These are phyloP conservation scores for Sporisorium scitamineum DNA, from an alignment of 1,284 basidiomycete genomes.

Conservation along the genomic window DNA sequence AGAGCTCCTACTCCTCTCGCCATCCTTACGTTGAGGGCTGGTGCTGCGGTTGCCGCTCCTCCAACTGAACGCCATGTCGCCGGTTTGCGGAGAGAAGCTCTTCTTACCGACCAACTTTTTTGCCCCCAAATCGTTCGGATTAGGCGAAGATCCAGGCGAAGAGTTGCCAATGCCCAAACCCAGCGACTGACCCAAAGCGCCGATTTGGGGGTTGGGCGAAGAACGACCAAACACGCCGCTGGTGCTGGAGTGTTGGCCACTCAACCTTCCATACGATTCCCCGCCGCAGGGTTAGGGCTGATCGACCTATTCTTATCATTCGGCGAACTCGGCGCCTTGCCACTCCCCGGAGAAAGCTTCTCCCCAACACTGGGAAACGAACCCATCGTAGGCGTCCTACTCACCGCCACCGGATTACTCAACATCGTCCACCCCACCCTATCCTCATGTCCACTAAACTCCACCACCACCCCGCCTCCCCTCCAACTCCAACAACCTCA, in stretches of 20 bases:
- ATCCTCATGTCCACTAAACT: conserved; percentile 42
- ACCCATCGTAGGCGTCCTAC: conserved; percentile 16
- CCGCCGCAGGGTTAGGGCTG: conserved; percentile 6
- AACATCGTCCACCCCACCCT: conserved; percentile 9
- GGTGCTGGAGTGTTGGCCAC: conserved; percentile 7
- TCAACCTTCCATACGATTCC: conserved; percentile 9
- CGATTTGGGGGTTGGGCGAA: conserved; percentile 9
- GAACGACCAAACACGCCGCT: conserved; percentile 2
- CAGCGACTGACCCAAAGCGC: conserved; percentile 33
- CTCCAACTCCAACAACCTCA: conserved; percentile 39
- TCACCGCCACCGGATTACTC: conserved; percentile 21
- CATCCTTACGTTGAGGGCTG: conserved; percentile 18
- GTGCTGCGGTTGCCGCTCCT: conserved; percentile 9
- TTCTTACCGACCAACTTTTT: conserved; percentile 5
- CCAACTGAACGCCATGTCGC: conserved; percentile 21
- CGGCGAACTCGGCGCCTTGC: conserved; percentile 16
- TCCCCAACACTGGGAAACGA: conserved; percentile 2
- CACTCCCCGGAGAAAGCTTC: conserved; percentile 2
- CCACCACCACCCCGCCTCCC: conserved; percentile 42
- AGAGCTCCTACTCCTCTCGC: conserved; percentile 2
- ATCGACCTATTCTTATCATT: conserved; percentile 2
- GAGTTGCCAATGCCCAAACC: conserved; percentile 15
- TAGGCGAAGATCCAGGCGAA: conserved; percentile 12
- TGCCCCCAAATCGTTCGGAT: not conserved
- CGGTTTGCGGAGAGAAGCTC: not conserved